Evolutionary conservation across 805 yeast species (phyloP).

Genomic region (Teunomyces panamensis): DNA sequence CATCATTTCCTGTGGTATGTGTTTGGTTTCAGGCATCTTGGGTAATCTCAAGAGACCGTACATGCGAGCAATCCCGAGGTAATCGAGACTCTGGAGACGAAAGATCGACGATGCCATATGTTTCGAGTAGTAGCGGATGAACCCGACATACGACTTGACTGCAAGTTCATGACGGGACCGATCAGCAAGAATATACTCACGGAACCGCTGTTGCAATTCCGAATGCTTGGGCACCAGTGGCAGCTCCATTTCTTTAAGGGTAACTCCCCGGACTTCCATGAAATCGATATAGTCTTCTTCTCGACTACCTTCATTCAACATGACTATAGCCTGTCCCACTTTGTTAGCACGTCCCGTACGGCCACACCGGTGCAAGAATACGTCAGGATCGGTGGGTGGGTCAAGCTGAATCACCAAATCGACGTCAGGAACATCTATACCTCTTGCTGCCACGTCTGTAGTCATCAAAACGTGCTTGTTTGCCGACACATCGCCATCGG

Average conservation of each 20-base stretch:
- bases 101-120: conserved; percentile 89
- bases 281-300: conserved; percentile 83
- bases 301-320: conserved; percentile 65
- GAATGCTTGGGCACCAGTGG: conserved; percentile 23
- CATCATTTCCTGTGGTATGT: conserved; percentile 44
- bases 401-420: conserved; percentile 92
- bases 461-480: conserved; percentile 70
- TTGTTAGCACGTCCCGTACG: conserved; percentile 92
- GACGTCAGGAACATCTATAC: conserved; percentile 92
- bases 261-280: conserved; percentile 65
- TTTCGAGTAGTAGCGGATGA: conserved; percentile 77
- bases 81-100: conserved; percentile 68
- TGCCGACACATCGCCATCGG: conserved; percentile 38
- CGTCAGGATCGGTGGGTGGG: conserved; percentile 91
- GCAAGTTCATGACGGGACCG: conserved; percentile 81
- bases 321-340: conserved; percentile 72
- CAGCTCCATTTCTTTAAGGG: conserved; percentile 40
- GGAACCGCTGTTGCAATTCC: conserved; percentile 20
- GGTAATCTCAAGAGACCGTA: conserved; percentile 85
- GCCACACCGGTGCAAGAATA: conserved; percentile 91
- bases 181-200: conserved; percentile 65
- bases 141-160: conserved; percentile 77
- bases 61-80: conserved; percentile 65
- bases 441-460: conserved; percentile 98
- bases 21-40: conserved; percentile 84